Base-by-base conservation (phyloP, 768 basidiomycete species). In the Coprinopsis sp. region DNA sequence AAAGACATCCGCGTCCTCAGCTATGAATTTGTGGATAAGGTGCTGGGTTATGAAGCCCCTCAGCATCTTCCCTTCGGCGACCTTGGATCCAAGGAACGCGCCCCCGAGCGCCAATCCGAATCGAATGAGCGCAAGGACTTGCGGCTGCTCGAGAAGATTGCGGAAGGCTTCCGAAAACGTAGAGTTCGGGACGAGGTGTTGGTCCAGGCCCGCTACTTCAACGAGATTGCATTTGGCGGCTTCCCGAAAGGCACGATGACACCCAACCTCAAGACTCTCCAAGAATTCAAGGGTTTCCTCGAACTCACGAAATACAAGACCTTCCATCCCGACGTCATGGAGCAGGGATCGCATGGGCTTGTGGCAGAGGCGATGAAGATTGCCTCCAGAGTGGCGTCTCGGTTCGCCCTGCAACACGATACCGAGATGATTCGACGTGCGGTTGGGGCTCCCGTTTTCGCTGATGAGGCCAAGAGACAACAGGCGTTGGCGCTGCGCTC, bases 321-420 rank as follows among this genome's bases (percentile, higher is more conserved):
- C 2, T 47, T 33, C 0, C 45, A 56, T 2, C 37, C 51, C 14
- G 53, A 54, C 6, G 52, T 54, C 13, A 3, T 44, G 3, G 68
- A 68, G 14, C 28, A 33, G 1, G 79, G 82, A 21, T 53, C 85
- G 14, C 74, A 77, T 33, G 54, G 61, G 37, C 56, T 91, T 43
- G 81, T 99, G 10, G 70, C 82, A 0, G 92, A 96, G 63, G 71
- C 75, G 55, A 93, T 93, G 84, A 87, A 91, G 57, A 58, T 84
- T 14, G 91, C 90, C 0, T 83, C 81, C 38, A 79, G 84, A 2
- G 71, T 83, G 1, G 84, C 87, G 1, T 94, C 92, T 22, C 71
- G 67, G 31, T 92, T 89, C 67, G 79, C 78, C 46, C 51, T 59
- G 16, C 83, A 87, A 8, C 72, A 69, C 13, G 67, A 68, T 3